Percentiles rank a stretch among this genome's conserved stretches.
Evolutionary conservation across 2,329 filamentous ascomycete genomes (phyloP).

Genomic region (Thielaviopsis punctulata): DNA sequence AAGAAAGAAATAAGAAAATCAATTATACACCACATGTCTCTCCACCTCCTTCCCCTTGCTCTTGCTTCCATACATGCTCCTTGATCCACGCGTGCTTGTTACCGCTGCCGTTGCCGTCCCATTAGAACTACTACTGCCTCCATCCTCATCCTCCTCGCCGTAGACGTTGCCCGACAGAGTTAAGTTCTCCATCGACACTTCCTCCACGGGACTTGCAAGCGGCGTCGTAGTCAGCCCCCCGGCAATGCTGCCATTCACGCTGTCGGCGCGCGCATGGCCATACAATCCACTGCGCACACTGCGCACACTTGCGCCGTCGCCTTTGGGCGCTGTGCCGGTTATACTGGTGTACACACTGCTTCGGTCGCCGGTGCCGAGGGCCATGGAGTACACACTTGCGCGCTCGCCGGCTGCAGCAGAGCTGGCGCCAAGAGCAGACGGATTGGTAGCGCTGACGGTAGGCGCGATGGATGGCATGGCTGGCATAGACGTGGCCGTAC

Average conservation of each 20-base stretch:
- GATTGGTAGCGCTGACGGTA: constrained; percentile 12
- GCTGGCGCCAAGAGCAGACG: constrained; percentile 10
- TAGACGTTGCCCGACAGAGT: background rate
- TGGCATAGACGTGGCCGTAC: background rate
- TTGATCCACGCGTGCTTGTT: background rate
- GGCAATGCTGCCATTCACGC: constrained; percentile 55
- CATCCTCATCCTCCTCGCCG: background rate
- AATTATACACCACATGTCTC: background rate
- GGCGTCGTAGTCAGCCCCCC: constrained; percentile 39
- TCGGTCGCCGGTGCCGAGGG: constrained; percentile 27
- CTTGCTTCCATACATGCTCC: background rate
- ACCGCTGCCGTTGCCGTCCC: too few species aligned
- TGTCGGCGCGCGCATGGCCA: constrained; percentile 67
- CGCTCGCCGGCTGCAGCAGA: constrained; percentile 37
- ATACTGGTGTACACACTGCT: constrained; percentile 61
- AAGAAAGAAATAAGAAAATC: background rate
- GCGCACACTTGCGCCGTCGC: constrained; percentile 59
- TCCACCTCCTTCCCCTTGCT: background rate
- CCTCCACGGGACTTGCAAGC: constrained; percentile 38
- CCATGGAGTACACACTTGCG: constrained; percentile 67
- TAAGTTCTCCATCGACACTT: background rate
- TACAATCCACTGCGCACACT: constrained; percentile 59
- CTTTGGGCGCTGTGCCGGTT: constrained; percentile 16
- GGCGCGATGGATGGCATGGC: constrained; percentile 6
- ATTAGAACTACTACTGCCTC: background rate